These are phyloP conservation scores for Candida ovalis DNA, from an alignment of 805 yeast species.

Conservation along the genomic window DNA sequence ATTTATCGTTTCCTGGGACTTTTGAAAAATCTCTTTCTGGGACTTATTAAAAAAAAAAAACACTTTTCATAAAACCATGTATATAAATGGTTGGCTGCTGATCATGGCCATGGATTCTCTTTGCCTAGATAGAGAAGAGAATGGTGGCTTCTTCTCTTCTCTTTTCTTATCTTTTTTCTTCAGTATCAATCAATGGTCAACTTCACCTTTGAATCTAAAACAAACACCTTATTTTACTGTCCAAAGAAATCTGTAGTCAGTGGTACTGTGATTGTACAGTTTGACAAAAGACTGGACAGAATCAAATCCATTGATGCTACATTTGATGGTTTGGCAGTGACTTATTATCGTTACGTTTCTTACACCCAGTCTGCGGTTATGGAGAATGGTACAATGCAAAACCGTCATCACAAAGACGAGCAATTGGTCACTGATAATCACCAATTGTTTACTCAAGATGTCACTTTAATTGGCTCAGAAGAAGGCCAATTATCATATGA, in stretches of 20 bases:
- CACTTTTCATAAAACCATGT: no score
- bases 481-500: background rate
- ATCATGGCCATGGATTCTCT: no score
- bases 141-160: no score
- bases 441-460: conserved; percentile 9
- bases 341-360: conserved; percentile 6
- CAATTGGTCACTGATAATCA: conserved; percentile 6
- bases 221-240: conserved; percentile 3
- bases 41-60: no score
- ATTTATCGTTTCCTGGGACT: no score
- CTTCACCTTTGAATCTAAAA: background rate
- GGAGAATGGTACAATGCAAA: background rate
- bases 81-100: no score
- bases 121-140: no score
- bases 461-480: background rate
- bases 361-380: background rate
- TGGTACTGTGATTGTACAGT: conserved; percentile 10
- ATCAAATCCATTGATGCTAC: conserved; percentile 7
- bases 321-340: conserved; percentile 10
- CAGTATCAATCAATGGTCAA: no score
- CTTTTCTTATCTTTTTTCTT: no score
- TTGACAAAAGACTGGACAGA: conserved; percentile 4
- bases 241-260: conserved; percentile 10
- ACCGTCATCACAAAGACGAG: conserved; percentile 1
- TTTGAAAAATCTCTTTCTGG: no score